These are phyloP conservation scores for Pleurotus pulmonarius DNA, from an alignment of 768 basidiomycete genomes.

Conservation along the genomic window DNA sequence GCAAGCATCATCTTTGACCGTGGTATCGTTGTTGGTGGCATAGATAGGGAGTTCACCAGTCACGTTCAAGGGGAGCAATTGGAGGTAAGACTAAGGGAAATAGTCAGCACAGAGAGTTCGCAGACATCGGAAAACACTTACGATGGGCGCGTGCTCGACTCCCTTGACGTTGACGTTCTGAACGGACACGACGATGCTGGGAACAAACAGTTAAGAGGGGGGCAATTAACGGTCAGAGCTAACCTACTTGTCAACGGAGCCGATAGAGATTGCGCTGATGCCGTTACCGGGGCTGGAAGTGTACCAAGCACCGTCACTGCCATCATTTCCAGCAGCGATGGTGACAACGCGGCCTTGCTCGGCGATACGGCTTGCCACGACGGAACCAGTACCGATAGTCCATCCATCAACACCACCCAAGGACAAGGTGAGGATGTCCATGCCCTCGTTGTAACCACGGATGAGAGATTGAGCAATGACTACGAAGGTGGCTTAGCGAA, in stretches of 20 bases:
- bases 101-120: no score
- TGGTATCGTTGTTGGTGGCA: constrained; percentile 52
- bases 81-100: constrained; percentile 35
- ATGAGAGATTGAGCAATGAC: constrained; percentile 47
- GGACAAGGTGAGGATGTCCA: constrained; percentile 63
- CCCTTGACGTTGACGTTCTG: constrained; percentile 53
- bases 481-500: constrained; percentile 1
- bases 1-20: constrained; percentile 56
- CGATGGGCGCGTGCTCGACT: constrained; percentile 42
- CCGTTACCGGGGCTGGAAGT: constrained; percentile 50
- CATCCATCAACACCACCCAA: constrained; percentile 62
- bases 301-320: constrained; percentile 59
- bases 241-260: constrained; percentile 50
- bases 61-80: constrained; percentile 43
- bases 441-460: constrained; percentile 44
- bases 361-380: constrained; percentile 58
- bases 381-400: constrained; percentile 51
- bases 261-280: constrained; percentile 51
- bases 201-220: background rate
- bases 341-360: constrained; percentile 56
- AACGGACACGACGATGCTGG: constrained; percentile 50
- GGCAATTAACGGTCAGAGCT: background rate
- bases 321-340: constrained; percentile 57
- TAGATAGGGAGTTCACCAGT: constrained; percentile 48
- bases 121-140: constrained; percentile 9